A percentile compares a stretch with the other conserved stretches of the same genome.
Evolutionary conservation across 202 grass and related monocot species (phyloP).

Genomic region (Eragrostis tef): DNA sequence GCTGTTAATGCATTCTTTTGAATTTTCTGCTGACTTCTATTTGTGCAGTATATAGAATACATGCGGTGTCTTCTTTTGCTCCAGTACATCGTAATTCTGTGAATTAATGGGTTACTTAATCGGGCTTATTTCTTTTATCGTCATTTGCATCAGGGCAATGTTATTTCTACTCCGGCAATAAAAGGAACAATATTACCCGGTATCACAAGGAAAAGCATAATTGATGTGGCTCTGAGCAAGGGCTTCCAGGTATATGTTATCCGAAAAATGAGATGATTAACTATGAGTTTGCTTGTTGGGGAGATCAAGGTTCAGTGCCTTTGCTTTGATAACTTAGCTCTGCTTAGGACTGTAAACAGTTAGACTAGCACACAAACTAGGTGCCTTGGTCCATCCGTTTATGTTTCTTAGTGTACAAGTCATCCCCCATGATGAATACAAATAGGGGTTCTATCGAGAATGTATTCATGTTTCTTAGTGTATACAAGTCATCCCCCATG

Average conservation of each 20-base stretch:
- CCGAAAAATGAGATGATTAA: slow-evolving; percentile 1
- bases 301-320: slow-evolving; percentile 14
- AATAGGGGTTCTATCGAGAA: neutral
- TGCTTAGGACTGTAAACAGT: neutral
- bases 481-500: too few relatives aligned
- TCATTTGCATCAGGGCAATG: slow-evolving; percentile 64
- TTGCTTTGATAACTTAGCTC: slow-evolving; percentile 33
- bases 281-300: neutral
- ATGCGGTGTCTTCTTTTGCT: neutral
- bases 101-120: slow-evolving; percentile 13
- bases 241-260: slow-evolving; percentile 68
- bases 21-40: slow-evolving; percentile 2
- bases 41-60: neutral
- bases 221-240: slow-evolving; percentile 81
- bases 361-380: neutral
- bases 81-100: neutral
- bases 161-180: slow-evolving; percentile 78
- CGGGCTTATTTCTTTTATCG: slow-evolving; percentile 24
- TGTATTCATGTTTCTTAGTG: too few relatives aligned
- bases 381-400: neutral
- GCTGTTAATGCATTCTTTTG: neutral
- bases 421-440: slow-evolving; percentile 18
- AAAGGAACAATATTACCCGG: slow-evolving; percentile 97
- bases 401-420: slow-evolving; percentile 19
- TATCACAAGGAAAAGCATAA: slow-evolving; percentile 97